Evolutionary conservation across 148 eudicot genomes (phyloP).

Genomic region (Cornus kousa): DNA sequence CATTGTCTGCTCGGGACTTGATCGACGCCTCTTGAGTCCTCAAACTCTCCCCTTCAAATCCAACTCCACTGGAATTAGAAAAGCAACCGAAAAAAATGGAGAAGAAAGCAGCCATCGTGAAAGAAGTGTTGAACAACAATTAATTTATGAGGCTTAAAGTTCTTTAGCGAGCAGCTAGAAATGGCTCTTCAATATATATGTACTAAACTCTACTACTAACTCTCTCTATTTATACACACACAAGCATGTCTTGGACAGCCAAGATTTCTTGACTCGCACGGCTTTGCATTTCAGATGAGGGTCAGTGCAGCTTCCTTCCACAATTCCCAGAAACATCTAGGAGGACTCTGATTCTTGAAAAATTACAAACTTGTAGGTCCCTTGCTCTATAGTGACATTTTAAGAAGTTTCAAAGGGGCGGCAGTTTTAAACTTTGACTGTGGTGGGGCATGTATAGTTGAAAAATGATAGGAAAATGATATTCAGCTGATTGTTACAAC

Average conservation of each 20-base stretch:
- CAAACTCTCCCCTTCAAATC: neutral
- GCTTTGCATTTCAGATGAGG: neutral
- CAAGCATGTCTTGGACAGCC: neutral
- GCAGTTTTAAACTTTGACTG: too few species aligned
- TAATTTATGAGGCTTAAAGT: neutral
- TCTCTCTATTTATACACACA: neutral
- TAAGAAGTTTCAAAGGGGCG: too few species aligned
- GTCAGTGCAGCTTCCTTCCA: neutral
- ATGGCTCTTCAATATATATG: neutral
- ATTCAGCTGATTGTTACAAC: too few species aligned
- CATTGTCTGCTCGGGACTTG: neutral
- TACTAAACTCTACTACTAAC: neutral
- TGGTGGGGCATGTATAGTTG: too few species aligned
- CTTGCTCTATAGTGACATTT: too few species aligned
- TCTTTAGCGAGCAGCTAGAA: neutral
- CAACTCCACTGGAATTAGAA: neutral
- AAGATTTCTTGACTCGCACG: neutral
- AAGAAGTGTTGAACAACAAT: neutral
- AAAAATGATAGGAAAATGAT: too few species aligned
- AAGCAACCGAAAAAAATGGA: neutral
- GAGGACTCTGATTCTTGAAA: neutral
- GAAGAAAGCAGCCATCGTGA: neutral
- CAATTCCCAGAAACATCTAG: neutral
- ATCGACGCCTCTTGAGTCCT: neutral
- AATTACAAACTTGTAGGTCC: too few species aligned